These are phyloP conservation scores for Avena atlantica DNA, from an alignment of 176 grass and related monocot genomes.

Conservation along the genomic window DNA sequence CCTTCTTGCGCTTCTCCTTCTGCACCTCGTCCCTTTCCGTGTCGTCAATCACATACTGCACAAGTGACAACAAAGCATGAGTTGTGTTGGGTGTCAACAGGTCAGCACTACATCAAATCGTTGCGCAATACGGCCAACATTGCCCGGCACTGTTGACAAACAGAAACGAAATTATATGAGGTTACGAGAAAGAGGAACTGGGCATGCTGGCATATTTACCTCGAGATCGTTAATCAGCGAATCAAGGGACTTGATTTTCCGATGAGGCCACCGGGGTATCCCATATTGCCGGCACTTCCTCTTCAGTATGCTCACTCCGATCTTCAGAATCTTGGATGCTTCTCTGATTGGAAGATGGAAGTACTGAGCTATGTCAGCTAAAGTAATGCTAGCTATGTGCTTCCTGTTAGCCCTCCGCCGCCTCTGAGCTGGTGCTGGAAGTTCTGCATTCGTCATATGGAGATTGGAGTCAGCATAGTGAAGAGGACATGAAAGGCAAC, in stretches of 20 bases:
- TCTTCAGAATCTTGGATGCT: constrained; percentile 62
- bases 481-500: neutral
- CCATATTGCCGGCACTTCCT: constrained; percentile 73
- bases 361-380: constrained; percentile 57
- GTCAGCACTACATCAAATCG: constrained; percentile 14
- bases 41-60: constrained; percentile 42
- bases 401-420: constrained; percentile 54
- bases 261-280: constrained; percentile 73
- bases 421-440: constrained; percentile 38
- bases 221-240: constrained; percentile 62
- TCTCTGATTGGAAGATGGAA: constrained; percentile 74
- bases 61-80: neutral
- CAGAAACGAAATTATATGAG: neutral
- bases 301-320: constrained; percentile 75
- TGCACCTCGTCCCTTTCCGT: constrained; percentile 4
- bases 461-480: constrained; percentile 4
- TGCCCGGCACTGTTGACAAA: neutral
- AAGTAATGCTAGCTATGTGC: constrained; percentile 66
- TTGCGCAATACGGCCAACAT: neutral
- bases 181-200: neutral
- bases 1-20: constrained; percentile 35
- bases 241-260: constrained; percentile 74
- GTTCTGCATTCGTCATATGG: constrained; percentile 36
- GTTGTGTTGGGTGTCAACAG: constrained; percentile 12
- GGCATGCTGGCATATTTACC: constrained; percentile 38